A percentile compares a stretch with the other conserved stretches of the same genome.
These are phyloP conservation scores for Solanum phureja DNA, from an alignment of 257 asterid genomes.

Conservation along the genomic window DNA sequence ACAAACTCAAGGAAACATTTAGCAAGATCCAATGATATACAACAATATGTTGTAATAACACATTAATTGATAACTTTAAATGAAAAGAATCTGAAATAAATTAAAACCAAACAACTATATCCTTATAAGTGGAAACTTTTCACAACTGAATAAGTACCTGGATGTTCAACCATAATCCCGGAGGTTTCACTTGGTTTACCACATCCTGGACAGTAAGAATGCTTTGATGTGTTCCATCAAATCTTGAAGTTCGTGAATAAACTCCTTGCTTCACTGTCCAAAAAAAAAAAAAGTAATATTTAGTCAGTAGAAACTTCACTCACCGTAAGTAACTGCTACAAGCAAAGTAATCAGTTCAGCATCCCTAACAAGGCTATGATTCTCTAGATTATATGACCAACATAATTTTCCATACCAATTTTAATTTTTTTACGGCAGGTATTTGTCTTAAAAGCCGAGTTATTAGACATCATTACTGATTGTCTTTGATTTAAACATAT, in stretches of 20 bases:
- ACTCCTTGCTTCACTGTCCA: conserved; percentile 53
- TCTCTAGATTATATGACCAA: background rate
- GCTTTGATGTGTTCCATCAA: conserved; percentile 26
- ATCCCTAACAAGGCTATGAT: background rate
- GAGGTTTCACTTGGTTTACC: conserved; percentile 15
- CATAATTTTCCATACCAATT: background rate
- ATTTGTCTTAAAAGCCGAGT: background rate
- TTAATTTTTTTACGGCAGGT: background rate
- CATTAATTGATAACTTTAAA: background rate
- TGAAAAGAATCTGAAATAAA: background rate
- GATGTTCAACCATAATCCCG: conserved; percentile 57
- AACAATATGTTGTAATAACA: background rate
- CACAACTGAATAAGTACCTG: conserved; percentile 29
- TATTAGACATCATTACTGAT: background rate
- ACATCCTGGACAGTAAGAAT: conserved; percentile 38
- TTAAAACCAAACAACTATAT: background rate
- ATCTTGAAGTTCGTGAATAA: conserved; percentile 23
- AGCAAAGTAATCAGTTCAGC: background rate
- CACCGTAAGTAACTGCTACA: background rate
- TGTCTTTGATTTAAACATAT: background rate
- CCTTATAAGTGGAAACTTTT: background rate
- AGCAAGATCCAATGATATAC: background rate
- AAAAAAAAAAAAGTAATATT: background rate
- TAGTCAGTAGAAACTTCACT: background rate
- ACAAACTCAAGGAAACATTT: background rate